A percentile compares a stretch with the other conserved stretches of the same genome.
These are phyloP conservation scores for Cyclospora cayetanensis DNA, from an alignment of 169 alveolate genomes.

Conservation along the genomic window DNA sequence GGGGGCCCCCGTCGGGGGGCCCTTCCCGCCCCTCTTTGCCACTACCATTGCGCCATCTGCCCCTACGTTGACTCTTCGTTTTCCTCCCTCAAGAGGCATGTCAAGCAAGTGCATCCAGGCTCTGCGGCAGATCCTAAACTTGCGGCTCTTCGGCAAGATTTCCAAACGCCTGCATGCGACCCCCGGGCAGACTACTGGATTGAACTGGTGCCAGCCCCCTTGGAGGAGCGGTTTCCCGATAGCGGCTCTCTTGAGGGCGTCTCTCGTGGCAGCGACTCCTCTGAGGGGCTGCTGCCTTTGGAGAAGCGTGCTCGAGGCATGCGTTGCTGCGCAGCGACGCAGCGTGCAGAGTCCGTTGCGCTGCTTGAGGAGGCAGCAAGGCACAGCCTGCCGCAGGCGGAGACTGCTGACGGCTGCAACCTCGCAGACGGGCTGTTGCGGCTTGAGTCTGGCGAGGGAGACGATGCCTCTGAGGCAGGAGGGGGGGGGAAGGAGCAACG, in stretches of 20 bases:
- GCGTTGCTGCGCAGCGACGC: too few relatives aligned
- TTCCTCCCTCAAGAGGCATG: not conserved
- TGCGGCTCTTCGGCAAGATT: not conserved
- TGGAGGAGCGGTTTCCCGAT: too few relatives aligned
- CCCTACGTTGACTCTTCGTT: not conserved
- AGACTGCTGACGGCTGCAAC: too few relatives aligned
- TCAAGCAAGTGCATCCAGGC: not conserved
- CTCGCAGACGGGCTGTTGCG: too few relatives aligned
- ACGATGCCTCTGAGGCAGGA: not conserved
- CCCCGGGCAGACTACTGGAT: conserved; percentile 39
- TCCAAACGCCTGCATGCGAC: not conserved
- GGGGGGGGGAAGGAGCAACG: not conserved
- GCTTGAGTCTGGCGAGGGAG: not conserved
- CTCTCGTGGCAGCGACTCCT: too few relatives aligned
- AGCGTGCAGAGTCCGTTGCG: too few relatives aligned
- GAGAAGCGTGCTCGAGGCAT: too few relatives aligned
- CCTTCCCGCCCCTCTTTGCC: not conserved
- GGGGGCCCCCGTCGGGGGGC: conserved; percentile 35
- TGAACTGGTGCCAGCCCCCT: not conserved
- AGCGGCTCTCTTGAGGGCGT: too few relatives aligned
- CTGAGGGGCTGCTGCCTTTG: too few relatives aligned
- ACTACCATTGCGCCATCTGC: conserved; percentile 63
- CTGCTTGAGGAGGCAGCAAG: too few relatives aligned
- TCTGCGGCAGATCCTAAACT: conserved; percentile 57
- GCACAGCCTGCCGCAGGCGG: too few relatives aligned